phyloP scores from a whole-genome alignment of 768 basidiomycete species.

The Psilocybe subaeruginosa region DNA sequence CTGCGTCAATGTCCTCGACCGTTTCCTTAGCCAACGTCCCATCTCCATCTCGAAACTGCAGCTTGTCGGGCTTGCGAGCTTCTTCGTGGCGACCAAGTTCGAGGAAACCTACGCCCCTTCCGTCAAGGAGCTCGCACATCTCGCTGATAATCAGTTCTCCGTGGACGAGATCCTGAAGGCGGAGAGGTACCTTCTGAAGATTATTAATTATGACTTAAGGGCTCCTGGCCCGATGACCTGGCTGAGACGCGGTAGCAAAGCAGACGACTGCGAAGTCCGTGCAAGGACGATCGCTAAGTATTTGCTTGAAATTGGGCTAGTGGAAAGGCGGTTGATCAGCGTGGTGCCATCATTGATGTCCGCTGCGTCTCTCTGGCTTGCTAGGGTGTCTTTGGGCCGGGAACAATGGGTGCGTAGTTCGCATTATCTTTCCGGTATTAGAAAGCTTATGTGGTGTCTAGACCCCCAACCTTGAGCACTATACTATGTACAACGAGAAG shows the following conservation, averaged over 20 bases:
- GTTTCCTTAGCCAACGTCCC: constrained; percentile 69
- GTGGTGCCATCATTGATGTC: constrained; percentile 79
- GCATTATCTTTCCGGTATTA: constrained; percentile 22
- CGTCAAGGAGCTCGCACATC: constrained; percentile 76
- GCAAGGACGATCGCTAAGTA: constrained; percentile 90
- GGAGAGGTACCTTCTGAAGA: constrained; percentile 86
- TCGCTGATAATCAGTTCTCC: constrained; percentile 77
- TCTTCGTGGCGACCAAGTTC: constrained; percentile 89
- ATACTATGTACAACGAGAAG: constrained; percentile 82
- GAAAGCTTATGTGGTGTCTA: constrained; percentile 30
- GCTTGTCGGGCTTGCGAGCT: constrained; percentile 85
- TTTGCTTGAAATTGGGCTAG: constrained; percentile 80
- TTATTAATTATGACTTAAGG: constrained; percentile 83
- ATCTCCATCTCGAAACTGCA: constrained; percentile 87
- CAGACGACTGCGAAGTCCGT: constrained; percentile 87
- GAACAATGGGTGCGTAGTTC: constrained; percentile 71
- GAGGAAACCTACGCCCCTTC: constrained; percentile 93
- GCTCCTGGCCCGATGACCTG: constrained; percentile 91
- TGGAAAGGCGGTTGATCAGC: constrained; percentile 80
- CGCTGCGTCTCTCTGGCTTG: constrained; percentile 87
- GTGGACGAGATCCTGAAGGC: constrained; percentile 86
- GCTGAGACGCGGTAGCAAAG: constrained; percentile 88
- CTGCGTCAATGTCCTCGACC: constrained; percentile 82
- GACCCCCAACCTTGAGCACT: constrained; percentile 87
- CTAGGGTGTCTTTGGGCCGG: constrained; percentile 75